Evolutionary conservation across 495 filamentous ascomycete species (phyloP).

Genomic region (Daldinia loculata): DNA sequence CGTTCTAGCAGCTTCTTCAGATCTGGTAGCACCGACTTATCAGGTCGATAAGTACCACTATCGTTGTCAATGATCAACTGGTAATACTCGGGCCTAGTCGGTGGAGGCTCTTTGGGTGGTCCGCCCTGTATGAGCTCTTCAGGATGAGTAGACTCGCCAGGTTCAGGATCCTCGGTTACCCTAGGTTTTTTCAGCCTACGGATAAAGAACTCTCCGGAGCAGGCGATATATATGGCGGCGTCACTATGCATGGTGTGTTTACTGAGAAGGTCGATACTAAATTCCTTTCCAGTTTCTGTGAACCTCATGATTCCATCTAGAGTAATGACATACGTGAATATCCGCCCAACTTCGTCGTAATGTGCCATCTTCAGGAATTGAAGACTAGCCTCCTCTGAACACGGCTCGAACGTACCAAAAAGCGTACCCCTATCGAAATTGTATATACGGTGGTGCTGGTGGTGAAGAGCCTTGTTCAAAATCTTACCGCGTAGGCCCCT

Average conservation of each 20-base stretch:
- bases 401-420: conserved; percentile 63
- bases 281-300: conserved; percentile 94
- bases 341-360: conserved; percentile 81
- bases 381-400: conserved; percentile 69
- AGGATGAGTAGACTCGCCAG: conserved; percentile 40
- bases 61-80: conserved; percentile 95
- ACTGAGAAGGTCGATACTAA: conserved; percentile 87
- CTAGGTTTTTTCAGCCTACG: conserved; percentile 61
- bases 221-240: conserved; percentile 88
- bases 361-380: conserved; percentile 89
- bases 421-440: conserved; percentile 80
- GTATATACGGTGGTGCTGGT: conserved; percentile 89
- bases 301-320: conserved; percentile 86
- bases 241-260: conserved; percentile 97
- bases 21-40: conserved; percentile 73
- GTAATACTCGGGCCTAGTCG: conserved; percentile 71
- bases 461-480: conserved; percentile 83
- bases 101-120: conserved; percentile 53
- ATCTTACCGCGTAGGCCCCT: conserved; percentile 78
- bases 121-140: conserved; percentile 45
- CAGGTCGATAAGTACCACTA: conserved; percentile 90
- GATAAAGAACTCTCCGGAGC: conserved; percentile 92
- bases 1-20: conserved; percentile 71
- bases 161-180: conserved; percentile 23
- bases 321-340: conserved; percentile 93